Evolutionary conservation across 371 early-diverging fungal genomes (phyloP).

Genomic region (Circinella minor): DNA sequence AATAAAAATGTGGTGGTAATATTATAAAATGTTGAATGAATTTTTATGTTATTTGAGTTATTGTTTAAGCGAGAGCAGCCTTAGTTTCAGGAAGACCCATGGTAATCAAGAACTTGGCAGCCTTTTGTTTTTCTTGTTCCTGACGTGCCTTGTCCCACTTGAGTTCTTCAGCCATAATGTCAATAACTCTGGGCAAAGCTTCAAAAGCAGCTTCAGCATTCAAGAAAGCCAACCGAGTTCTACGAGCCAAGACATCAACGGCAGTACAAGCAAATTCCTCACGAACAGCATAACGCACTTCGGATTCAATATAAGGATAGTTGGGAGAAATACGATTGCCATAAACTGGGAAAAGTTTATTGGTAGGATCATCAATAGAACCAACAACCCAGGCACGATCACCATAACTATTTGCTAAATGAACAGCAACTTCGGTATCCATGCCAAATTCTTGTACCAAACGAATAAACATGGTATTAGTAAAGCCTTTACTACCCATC

Average conservation of each 20-base stretch:
- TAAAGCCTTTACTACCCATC: conserved; percentile 92
- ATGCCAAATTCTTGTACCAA: conserved; percentile 93
- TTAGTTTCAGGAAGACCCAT: conserved; percentile 79
- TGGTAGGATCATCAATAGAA: conserved; percentile 75
- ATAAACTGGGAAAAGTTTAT: conserved; percentile 77
- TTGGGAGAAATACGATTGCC: conserved; percentile 82
- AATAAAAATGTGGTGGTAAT: neutral
- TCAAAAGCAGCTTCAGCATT: conserved; percentile 93
- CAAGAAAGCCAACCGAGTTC: conserved; percentile 94
- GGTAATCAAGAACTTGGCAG: conserved; percentile 78
- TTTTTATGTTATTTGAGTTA: neutral
- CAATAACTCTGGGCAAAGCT: conserved; percentile 85
- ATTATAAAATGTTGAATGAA: neutral
- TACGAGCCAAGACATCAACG: conserved; percentile 94
- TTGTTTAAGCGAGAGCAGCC: neutral
- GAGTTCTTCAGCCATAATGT: conserved; percentile 92
- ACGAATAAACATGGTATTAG: conserved; percentile 86
- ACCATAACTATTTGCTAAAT: conserved; percentile 94
- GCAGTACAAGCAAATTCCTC: conserved; percentile 95
- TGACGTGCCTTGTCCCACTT: conserved; percentile 77
- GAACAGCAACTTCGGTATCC: conserved; percentile 93
- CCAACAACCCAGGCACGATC: conserved; percentile 95
- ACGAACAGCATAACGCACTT: conserved; percentile 92
- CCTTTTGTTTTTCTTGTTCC: conserved; percentile 70
- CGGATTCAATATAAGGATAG: conserved; percentile 96